These are phyloP conservation scores for Hagleromyces aurorensis DNA, from an alignment of 805 yeast species.

Conservation along the genomic window DNA sequence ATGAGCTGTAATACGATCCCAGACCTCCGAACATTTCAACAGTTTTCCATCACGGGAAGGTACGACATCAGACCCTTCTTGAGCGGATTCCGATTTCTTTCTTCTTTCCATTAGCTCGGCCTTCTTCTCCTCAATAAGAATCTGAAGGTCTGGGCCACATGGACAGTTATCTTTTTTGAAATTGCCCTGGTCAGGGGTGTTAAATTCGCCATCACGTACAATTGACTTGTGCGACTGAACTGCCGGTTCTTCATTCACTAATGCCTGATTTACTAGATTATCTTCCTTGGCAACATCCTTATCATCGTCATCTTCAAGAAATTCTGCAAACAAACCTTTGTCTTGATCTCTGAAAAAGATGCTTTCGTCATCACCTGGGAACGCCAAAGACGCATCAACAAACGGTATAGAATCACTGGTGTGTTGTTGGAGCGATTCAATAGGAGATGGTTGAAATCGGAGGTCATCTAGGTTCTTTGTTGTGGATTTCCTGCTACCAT, in stretches of 20 bases:
- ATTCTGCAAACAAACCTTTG: constrained; percentile 11
- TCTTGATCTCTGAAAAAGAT: constrained; percentile 13
- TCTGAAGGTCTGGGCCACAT: no score
- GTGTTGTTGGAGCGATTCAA: background rate
- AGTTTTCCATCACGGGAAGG: constrained; percentile 58
- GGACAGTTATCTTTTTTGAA: constrained; percentile 1
- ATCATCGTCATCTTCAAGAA: constrained; percentile 13
- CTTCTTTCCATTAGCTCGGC: constrained; percentile 24
- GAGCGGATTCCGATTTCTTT: no score
- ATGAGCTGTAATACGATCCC: constrained; percentile 94
- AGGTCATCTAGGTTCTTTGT: no score
- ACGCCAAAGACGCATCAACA: constrained; percentile 25
- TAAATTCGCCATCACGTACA: no score
- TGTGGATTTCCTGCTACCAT: no score
- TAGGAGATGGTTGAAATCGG: no score
- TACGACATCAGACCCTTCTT: constrained; percentile 52
- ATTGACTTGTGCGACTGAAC: no score
- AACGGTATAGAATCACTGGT: constrained; percentile 12
- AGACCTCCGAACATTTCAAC: constrained; percentile 80
- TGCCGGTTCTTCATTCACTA: constrained; percentile 3
- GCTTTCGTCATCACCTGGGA: constrained; percentile 21
- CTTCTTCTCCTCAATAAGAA: constrained; percentile 15
- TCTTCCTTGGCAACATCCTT: constrained; percentile 4
- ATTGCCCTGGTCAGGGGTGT: background rate
- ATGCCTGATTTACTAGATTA: background rate